Conservation (phyloP, 192 early-diverging fungal species). For the Entomortierella lignicola region DNA sequence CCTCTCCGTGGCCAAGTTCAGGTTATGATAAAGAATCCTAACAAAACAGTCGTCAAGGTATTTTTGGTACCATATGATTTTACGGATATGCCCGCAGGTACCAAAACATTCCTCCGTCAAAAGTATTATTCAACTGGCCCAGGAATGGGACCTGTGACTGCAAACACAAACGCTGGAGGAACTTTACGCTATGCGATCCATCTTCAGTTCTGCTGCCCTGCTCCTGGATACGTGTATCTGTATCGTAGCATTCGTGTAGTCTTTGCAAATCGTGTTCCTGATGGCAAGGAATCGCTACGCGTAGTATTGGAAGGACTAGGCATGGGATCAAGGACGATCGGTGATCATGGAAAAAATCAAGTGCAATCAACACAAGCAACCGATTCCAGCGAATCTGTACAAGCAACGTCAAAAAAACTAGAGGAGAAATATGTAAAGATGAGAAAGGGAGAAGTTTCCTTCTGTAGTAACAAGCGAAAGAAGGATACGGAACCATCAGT, state of each 20-base stretch:
- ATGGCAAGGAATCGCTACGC: conserved; percentile 71
- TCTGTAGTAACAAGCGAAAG: conserved; percentile 29
- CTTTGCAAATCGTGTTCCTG: conserved; percentile 73
- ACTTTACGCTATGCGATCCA: conserved; percentile 82
- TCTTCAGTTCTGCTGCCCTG: conserved; percentile 72
- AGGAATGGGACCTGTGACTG: conserved; percentile 18
- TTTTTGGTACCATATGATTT: conserved; percentile 87
- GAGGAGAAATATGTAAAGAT: conserved; percentile 49
- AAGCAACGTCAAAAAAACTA: background rate
- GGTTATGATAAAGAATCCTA: conserved; percentile 84
- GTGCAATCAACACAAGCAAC: background rate
- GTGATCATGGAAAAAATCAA: conserved; percentile 10
- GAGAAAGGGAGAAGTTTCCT: conserved; percentile 45
- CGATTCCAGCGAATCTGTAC: background rate
- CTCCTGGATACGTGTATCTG: conserved; percentile 69
- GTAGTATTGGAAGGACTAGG: conserved; percentile 73
- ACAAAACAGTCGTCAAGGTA: conserved; percentile 80
- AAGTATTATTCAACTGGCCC: conserved; percentile 70
- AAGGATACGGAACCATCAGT: background rate
- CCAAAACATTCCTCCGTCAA: conserved; percentile 86
- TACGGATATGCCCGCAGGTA: conserved; percentile 72
- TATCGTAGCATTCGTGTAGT: conserved; percentile 77
- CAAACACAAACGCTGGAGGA: conserved; percentile 25
- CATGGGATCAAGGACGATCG: conserved; percentile 57
- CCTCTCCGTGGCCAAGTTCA: conserved; percentile 81